Evolutionary conservation across 164 flowering plant species (phyloP), one percentile per base, ranked within the genome.

Genomic region (Platanus orientalis): DNA sequence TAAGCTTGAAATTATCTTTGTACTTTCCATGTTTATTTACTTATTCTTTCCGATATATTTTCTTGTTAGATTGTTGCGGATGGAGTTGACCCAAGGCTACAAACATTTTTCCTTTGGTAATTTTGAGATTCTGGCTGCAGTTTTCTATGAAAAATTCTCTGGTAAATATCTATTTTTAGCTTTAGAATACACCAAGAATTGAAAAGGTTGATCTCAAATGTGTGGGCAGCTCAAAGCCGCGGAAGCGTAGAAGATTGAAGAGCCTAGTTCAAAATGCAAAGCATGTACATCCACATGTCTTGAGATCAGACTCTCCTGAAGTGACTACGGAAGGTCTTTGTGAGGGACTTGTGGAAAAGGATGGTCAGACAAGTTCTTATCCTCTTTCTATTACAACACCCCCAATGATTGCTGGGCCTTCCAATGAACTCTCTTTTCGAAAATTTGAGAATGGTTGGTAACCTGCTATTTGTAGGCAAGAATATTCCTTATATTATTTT

Each of bases 71-170:
- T 75, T 50, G 69, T 83, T 59, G 81, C 81, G 40, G 90, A 81
- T 79, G 91, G 87, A 70, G 76, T 75, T 63, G 86, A 86, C 66
- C 91, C 83, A 58, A 74, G 72, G 67, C 71, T 75, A 21, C 86
- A 84, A 61, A 78, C 92, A 24, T 91, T 94, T 69, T 82, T 67
- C 75, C 81, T 75, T 62, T 84, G 96, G 99, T 91, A 77, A 66
- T 71, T 65, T 72, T 55, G 6, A 39, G 14, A 24, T 44, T 16
- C 24, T 36, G 27, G 12, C 13, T 49, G 19, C 10, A 17, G 14
- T 19, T 29, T 58, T 17, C 20, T 10, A 28, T 20, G 40, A 50
- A 16, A 16, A 45, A 7, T 61, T 48, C 14, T 61, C 30, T 10
- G 10, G 39, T 27, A 44, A 25, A 29, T 44, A 26, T 2, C 24